phyloP scores from a whole-genome alignment of 805 yeast genomes.

The Candida oleophila region DNA sequence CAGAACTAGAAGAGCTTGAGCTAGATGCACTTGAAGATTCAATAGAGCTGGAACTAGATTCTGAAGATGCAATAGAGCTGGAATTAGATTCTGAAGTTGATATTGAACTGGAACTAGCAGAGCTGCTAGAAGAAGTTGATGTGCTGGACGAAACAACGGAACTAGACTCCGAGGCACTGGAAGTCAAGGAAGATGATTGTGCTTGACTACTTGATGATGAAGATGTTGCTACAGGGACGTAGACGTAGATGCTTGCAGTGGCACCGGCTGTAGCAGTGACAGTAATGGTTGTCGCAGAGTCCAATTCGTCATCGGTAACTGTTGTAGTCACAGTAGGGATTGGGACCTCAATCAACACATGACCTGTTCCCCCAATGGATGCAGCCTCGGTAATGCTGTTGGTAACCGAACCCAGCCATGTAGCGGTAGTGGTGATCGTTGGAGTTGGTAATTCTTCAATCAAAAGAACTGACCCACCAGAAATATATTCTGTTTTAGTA shows the following conservation, averaged over 20 bases:
- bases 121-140: no score
- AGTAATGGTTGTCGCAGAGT: background rate
- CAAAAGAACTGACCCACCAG: constrained; percentile 13
- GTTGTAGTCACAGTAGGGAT: constrained; percentile 1
- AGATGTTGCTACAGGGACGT: background rate
- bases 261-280: constrained; percentile 1
- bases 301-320: background rate
- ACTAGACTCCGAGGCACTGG: no score
- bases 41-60: no score
- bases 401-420: constrained; percentile 8
- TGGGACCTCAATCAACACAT: constrained; percentile 3
- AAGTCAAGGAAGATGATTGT: background rate
- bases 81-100: no score
- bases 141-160: no score
- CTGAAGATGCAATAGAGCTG: no score
- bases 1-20: background rate
- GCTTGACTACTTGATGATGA: background rate
- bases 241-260: background rate
- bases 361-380: constrained; percentile 2
- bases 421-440: background rate
- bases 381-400: constrained; percentile 10
- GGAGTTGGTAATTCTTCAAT: constrained; percentile 14
- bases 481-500: constrained; percentile 9
- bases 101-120: no score
- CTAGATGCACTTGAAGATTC: no score